phyloP scores from a whole-genome alignment of 2,329 filamentous ascomycete genomes.

The Rutstroemia sp. region DNA sequence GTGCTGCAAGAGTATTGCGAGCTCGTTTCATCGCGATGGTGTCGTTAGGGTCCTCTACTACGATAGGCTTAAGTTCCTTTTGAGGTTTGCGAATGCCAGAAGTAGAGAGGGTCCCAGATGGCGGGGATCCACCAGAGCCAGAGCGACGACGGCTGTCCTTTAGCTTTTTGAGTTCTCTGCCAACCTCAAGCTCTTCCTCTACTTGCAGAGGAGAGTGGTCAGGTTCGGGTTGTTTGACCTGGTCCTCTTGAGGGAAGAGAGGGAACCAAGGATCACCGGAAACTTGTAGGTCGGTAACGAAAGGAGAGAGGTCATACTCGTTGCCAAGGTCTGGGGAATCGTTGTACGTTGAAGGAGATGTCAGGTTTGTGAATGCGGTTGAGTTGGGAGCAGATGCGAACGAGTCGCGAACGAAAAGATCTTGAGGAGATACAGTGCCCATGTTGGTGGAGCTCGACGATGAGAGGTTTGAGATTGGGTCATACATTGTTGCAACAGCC shows the following conservation, averaged over 20 bases:
- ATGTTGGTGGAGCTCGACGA: slow-evolving; percentile 44
- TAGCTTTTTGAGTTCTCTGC: slow-evolving; percentile 35
- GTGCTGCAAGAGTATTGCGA: slow-evolving; percentile 86
- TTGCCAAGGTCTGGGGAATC: slow-evolving; percentile 68
- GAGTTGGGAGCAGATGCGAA: slow-evolving; percentile 75
- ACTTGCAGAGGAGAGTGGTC: slow-evolving; percentile 21
- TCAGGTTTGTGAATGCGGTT: slow-evolving; percentile 72
- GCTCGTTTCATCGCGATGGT: slow-evolving; percentile 83
- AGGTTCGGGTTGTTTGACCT: slow-evolving; percentile 12
- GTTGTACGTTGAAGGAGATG: slow-evolving; percentile 72
- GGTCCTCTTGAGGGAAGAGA: slow-evolving; percentile 54
- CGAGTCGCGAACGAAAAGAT: slow-evolving; percentile 63
- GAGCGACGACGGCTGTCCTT: slow-evolving; percentile 35
- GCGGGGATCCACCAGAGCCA: slow-evolving; percentile 36
- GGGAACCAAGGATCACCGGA: slow-evolving; percentile 58
- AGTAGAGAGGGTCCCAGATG: slow-evolving; percentile 37
- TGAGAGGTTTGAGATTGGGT: slow-evolving; percentile 35
- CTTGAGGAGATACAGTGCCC: slow-evolving; percentile 77
- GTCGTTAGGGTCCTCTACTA: slow-evolving; percentile 67
- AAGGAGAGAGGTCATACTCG: slow-evolving; percentile 70
- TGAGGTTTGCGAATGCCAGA: slow-evolving; percentile 67
- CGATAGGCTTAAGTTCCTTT: slow-evolving; percentile 73
- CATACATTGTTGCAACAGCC: slow-evolving; percentile 39
- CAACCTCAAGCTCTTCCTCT: slow-evolving; percentile 42
- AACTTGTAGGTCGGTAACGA: slow-evolving; percentile 51